phyloP scores from a whole-genome alignment of 2,329 filamentous ascomycete species.

The Camptophora hylomeconis region DNA sequence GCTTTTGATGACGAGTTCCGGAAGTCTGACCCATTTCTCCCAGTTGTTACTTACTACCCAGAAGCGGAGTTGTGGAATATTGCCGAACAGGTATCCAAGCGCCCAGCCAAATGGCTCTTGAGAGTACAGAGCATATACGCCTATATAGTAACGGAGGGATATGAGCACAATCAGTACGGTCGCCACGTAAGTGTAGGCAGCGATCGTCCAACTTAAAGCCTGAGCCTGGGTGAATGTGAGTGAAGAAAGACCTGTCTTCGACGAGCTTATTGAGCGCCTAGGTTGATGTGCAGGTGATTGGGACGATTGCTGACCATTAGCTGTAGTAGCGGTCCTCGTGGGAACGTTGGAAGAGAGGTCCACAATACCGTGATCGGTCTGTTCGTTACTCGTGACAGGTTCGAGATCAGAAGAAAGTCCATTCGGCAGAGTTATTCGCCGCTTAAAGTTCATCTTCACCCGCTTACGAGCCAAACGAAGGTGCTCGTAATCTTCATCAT shows the following conservation, averaged over 20 bases:
- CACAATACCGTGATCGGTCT: no score
- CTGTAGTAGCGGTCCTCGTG: no score
- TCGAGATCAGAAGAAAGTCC: no score
- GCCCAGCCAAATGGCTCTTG: conserved; percentile 88
- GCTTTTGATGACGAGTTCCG: conserved; percentile 23
- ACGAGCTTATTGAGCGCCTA: no score
- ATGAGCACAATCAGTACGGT: conserved; percentile 54
- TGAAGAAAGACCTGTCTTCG: no score
- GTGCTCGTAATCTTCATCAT: no score
- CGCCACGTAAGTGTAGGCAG: conserved; percentile 59
- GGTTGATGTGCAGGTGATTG: no score
- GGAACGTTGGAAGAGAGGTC: no score
- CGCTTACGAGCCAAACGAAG: conserved; percentile 1
- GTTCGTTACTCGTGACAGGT: no score
- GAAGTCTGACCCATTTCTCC: conserved; percentile 63
- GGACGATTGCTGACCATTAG: no score
- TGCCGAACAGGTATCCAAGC: conserved; percentile 74
- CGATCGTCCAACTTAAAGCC: conserved; percentile 71
- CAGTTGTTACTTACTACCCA: conserved; percentile 56
- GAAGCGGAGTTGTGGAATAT: conserved; percentile 58
- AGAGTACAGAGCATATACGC: conserved; percentile 51
- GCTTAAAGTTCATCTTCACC: conserved; percentile 3
- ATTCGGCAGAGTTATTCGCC: no score
- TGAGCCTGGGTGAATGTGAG: conserved; percentile 68
- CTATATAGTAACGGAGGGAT: conserved; percentile 59